phyloP scores from a whole-genome alignment of 768 basidiomycete species.

The Phallus indusiatus region DNA sequence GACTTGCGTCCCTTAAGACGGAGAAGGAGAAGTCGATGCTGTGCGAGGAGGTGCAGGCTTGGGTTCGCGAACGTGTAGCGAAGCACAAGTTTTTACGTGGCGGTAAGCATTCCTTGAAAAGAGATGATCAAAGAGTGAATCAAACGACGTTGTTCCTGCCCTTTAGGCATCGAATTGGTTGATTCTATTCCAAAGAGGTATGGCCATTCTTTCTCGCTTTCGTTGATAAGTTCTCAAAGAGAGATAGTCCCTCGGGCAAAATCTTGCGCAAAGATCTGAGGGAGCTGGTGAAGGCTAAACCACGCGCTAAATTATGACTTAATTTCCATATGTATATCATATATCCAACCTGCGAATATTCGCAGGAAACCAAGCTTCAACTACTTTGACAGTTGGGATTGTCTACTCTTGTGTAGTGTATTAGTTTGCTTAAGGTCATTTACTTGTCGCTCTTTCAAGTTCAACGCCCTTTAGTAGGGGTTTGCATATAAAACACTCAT shows the following conservation, averaged over 20 bases:
- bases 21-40: conserved; percentile 34
- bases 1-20: conserved; percentile 12
- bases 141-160: neutral
- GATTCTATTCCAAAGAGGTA: neutral
- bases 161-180: neutral
- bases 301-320: neutral
- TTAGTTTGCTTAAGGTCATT: too few relatives aligned
- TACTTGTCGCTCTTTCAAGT: too few relatives aligned
- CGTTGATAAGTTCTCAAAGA: neutral
- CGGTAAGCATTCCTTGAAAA: conserved; percentile 23
- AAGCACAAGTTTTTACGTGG: conserved; percentile 71
- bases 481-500: too few relatives aligned
- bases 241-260: conserved; percentile 63
- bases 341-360: too few relatives aligned
- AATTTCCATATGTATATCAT: too few relatives aligned
- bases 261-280: conserved; percentile 74
- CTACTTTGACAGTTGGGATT: too few relatives aligned
- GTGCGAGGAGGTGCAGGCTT: conserved; percentile 41
- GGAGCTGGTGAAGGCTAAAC: conserved; percentile 48
- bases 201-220: neutral
- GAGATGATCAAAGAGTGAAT: neutral
- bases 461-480: too few relatives aligned
- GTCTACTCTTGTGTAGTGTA: too few relatives aligned
- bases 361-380: too few relatives aligned
- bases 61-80: conserved; percentile 60